Base-by-base conservation (phyloP, 352 stramenopile species). In the Plasmopara viticola region DNA sequence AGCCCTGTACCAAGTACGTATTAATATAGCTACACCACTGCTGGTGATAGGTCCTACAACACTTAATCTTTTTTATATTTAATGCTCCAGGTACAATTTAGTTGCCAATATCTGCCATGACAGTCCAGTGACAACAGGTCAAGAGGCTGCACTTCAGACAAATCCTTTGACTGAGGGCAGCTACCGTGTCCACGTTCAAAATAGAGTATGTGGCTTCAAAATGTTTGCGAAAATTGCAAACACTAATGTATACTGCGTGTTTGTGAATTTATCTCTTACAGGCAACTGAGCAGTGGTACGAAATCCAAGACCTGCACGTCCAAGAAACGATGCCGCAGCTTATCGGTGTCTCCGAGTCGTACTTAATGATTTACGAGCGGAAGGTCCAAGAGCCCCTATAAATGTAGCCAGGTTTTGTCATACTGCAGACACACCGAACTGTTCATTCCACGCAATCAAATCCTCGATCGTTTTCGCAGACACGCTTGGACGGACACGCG, bases 71-170 rank as follows among this genome's bases (percentile, higher is more conserved):
- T 25, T 25, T 25, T 3, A 25, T 25, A 25, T 25, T 3, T 25
- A 25, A 25, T 35, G 31, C 34, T 62, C 76, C 41, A 98, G 97
- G 64, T 99, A 99, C 77, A 97, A 99, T 65, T 75, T 99, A 42
- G 83, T 98, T 33, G 91, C 94, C 13, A 98, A 98, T 69, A 96
- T 99, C 60, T 98, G 94, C 44, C 96, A 99, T 67, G 92, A 98
- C 62, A 96, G 84, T 34, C 93, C 91, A 4, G 81, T 90, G 13
- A 96, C 92, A 25, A 96, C 95, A 18, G 91, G 91, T 29, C 86
- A 93, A 67, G 89, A 98, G 54, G 79, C 83, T 12, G 71, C 74
- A 6, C 53, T 87, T 42, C 83, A 97, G 55, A 87, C 78, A 29
- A 96, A 98, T 58, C 94, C 92, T 13, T 68, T 98, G 43, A 94